These are phyloP conservation scores for Auriscalpium microsporum DNA, from an alignment of 768 basidiomycete species.

Conservation along the genomic window DNA sequence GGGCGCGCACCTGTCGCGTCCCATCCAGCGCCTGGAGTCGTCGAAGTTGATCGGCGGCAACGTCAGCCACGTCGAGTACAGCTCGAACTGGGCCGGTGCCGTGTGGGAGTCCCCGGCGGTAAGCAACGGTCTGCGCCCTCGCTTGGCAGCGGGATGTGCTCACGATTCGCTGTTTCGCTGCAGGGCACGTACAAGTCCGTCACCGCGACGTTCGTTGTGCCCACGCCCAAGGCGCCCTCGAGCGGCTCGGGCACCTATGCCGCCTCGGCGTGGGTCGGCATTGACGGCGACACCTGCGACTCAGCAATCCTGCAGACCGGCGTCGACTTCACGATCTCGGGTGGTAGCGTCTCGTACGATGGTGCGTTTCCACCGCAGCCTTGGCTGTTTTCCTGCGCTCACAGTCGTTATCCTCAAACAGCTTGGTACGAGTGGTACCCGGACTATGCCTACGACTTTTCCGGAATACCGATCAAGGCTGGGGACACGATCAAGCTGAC, in stretches of 20 bases:
- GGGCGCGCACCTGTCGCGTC: constrained; percentile 10
- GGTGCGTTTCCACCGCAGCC: constrained; percentile 13
- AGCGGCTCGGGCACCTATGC: constrained; percentile 21
- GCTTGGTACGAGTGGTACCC: constrained; percentile 30
- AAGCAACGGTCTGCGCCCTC: not conserved
- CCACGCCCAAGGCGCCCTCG: constrained; percentile 22
- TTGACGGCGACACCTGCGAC: constrained; percentile 29
- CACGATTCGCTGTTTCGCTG: not conserved
- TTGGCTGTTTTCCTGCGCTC: not conserved
- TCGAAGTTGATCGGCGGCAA: constrained; percentile 3
- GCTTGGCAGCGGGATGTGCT: not conserved
- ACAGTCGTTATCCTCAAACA: not conserved
- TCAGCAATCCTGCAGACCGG: constrained; percentile 30
- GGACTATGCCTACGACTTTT: constrained; percentile 26
- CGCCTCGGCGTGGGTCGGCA: constrained; percentile 30
- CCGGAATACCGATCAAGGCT: constrained; percentile 21
- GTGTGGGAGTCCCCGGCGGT: constrained; percentile 22
- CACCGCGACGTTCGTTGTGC: constrained; percentile 28
- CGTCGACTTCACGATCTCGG: constrained; percentile 24
- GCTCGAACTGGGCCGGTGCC: constrained; percentile 30
- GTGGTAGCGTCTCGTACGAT: constrained; percentile 20
- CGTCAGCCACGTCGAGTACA: constrained; percentile 22
- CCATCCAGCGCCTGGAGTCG: not conserved
- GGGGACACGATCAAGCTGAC: constrained; percentile 24
- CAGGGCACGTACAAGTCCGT: constrained; percentile 28